A percentile compares a stretch with the other conserved stretches of the same genome.
These are phyloP conservation scores for Diutina scorzettiae DNA, from an alignment of 1,139 yeast genomes.

Conservation along the genomic window DNA sequence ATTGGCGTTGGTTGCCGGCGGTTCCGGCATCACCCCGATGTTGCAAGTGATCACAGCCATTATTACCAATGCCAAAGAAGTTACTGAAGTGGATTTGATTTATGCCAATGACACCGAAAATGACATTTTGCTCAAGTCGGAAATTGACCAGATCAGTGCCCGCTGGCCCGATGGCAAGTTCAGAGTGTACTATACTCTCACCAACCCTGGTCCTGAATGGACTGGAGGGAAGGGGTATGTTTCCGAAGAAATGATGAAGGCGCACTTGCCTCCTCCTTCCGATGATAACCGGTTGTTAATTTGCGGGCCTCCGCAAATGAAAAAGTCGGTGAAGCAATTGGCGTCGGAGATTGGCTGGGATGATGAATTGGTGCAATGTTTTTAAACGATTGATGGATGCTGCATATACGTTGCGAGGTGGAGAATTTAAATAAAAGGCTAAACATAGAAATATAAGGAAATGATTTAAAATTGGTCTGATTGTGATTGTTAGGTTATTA, in stretches of 20 bases:
- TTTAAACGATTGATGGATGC: no score
- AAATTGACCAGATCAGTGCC: slow-evolving; percentile 53
- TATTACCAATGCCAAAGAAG: slow-evolving; percentile 61
- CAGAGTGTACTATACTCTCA: slow-evolving; percentile 36
- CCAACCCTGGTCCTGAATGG: slow-evolving; percentile 33
- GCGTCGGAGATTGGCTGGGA: slow-evolving; percentile 56
- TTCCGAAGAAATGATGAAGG: slow-evolving; percentile 41
- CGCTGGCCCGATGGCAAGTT: slow-evolving; percentile 43
- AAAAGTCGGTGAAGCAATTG: slow-evolving; percentile 33
- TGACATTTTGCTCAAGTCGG: slow-evolving; percentile 66
- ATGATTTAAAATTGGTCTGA: no score
- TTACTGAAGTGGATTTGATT: slow-evolving; percentile 49
- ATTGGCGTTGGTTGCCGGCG: slow-evolving; percentile 71
- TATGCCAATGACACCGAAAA: slow-evolving; percentile 73
- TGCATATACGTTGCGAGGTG: no score
- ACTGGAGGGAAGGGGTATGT: slow-evolving; percentile 48
- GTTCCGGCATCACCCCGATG: slow-evolving; percentile 79
- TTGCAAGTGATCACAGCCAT: slow-evolving; percentile 66
- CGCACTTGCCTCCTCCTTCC: slow-evolving; percentile 38
- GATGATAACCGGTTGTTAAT: slow-evolving; percentile 44
- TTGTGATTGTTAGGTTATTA: no score
- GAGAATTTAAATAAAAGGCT: no score
- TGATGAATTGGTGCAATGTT: slow-evolving; percentile 60
- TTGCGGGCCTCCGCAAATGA: slow-evolving; percentile 74
- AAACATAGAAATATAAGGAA: no score